Evolutionary conservation across 164 flowering plant species (phyloP).

Genomic region (Paratinospora sagittata): DNA sequence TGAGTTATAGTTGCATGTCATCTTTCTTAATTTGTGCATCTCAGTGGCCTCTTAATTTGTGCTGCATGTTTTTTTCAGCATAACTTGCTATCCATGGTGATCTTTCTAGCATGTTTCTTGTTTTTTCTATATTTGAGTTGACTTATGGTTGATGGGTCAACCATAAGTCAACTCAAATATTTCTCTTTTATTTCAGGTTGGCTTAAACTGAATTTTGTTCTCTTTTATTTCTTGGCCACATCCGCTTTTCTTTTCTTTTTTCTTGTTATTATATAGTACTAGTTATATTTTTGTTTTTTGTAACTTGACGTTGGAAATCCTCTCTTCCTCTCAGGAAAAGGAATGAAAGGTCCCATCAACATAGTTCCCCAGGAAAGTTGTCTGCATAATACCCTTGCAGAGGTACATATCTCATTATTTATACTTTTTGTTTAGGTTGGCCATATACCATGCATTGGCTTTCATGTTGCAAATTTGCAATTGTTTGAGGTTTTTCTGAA

Average conservation of each 20-base stretch:
- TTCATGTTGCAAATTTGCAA: neutral
- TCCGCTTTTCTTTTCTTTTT: neutral
- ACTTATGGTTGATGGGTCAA: neutral
- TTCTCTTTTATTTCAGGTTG: no score
- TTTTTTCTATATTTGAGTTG: neutral
- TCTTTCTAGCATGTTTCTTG: neutral
- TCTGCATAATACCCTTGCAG: neutral
- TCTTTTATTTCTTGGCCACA: neutral
- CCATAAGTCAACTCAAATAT: no score
- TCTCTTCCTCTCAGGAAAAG: neutral
- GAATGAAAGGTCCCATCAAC: neutral
- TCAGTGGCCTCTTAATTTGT: neutral
- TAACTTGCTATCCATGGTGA: neutral
- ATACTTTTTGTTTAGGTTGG: neutral
- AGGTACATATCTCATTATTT: neutral
- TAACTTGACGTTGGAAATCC: neutral
- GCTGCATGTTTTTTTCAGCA: neutral
- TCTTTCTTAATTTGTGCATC: neutral
- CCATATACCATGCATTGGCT: neutral
- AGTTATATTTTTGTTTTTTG: neutral
- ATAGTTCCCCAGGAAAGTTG: neutral
- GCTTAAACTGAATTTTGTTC: neutral
- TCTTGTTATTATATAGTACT: neutral
- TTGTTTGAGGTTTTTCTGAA: neutral
- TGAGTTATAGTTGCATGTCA: constrained; percentile 25